Percentiles rank a stretch among this genome's conserved stretches.
phyloP scores from a whole-genome alignment of 352 stramenopile genomes.

The Blastocystis sp. region DNA sequence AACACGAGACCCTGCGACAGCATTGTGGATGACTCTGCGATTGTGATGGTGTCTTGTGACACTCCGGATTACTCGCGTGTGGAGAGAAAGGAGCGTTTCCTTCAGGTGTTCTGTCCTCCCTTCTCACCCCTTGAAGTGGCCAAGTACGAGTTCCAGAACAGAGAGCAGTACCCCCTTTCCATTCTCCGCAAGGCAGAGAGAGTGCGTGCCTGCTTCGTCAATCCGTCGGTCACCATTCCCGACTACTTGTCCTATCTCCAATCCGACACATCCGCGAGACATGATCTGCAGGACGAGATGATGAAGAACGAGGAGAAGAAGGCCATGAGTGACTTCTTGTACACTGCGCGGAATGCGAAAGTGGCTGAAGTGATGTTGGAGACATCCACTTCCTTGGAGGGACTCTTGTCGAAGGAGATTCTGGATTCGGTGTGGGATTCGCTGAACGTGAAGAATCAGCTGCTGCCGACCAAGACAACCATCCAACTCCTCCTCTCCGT shows the following conservation, averaged over 20 bases:
- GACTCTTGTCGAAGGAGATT: too few relatives aligned
- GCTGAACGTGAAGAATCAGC: not conserved
- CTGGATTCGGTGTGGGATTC: not conserved
- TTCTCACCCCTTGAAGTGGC: not conserved
- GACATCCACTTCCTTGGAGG: too few relatives aligned
- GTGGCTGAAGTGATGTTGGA: too few relatives aligned
- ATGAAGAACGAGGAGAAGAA: not conserved
- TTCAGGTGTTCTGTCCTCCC: constrained; percentile 2
- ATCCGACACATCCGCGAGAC: not conserved
- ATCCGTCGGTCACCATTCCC: not conserved
- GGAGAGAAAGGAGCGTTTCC: not conserved
- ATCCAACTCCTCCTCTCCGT: not conserved
- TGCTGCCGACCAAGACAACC: not conserved
- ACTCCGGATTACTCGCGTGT: not conserved
- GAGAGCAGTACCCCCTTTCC: not conserved
- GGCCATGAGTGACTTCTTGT: not conserved
- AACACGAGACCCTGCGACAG: not conserved
- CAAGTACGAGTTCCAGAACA: not conserved
- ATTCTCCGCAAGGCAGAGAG: constrained; percentile 14
- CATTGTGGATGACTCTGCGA: not conserved
- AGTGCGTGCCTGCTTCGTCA: not conserved
- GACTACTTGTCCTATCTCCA: not conserved
- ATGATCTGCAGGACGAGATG: not conserved
- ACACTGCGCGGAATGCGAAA: not conserved
- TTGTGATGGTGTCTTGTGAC: not conserved